Evolutionary conservation across 2,329 filamentous ascomycete genomes (phyloP), one percentile per base, ranked within the genome.

Genomic region (Elsinoe australis): DNA sequence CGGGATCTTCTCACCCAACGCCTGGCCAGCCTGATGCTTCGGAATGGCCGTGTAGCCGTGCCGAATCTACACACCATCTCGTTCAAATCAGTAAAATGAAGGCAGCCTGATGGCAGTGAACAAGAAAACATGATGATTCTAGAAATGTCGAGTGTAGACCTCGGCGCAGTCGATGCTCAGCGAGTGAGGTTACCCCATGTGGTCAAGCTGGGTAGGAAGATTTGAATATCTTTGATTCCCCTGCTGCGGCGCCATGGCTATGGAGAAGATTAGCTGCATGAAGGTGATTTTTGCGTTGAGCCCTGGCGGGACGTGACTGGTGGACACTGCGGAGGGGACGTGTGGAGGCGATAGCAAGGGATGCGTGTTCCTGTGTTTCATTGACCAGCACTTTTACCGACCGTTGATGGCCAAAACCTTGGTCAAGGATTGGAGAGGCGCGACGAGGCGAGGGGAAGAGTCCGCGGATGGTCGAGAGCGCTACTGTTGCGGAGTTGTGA

Each of bases 331-430:
- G 35, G 21, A 12, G 8, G 26, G 14, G 26, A 24, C 17, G 26
- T 26, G 36, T 21, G 36, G 36, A 32, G 28, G 39, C 39, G 39
- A 32, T 26, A 44, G 39, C 17, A 32, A 26, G 24, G 24, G 39
- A 31, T 24, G 28, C 28, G 26, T 32, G 39, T 44, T 44, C 32
- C 39, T 44, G 39, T 44, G 26, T 44, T 44, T 44, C 39, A 44
- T 29, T 6, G 6, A 29, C 39, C 19, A 5, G 9, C 26, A 32
- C 15, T 26, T 26, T 44, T 44, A 24, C 39, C 39, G 39, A 44
- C 39, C 39, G 39, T 44, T 44, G 28, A 32, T 44, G 28, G 39
- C 32, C 12, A 24, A 32, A 41, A 41, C 36, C 22, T 26, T 41
- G 36, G n/a, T n/a, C n/a, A n/a, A n/a, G n/a, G n/a, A 26, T 41